Base-by-base conservation (phyloP, 2,329 filamentous ascomycete species). In the Elsinoe australis region DNA sequence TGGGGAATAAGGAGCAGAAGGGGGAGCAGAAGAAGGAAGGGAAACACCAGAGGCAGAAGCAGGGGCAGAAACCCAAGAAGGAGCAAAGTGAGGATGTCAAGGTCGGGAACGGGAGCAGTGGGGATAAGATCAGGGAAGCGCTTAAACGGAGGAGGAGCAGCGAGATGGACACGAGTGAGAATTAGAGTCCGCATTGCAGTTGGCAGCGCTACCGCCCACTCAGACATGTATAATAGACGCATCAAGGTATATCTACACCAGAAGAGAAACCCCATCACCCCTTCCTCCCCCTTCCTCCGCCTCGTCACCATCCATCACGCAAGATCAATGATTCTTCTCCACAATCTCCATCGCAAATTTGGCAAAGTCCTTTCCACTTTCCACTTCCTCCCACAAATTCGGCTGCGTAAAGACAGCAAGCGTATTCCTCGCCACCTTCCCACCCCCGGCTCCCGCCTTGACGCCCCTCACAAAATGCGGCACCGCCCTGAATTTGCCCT, bases 371-470 rank as follows among this genome's bases (percentile, higher is more conserved):
- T 80, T 72, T 29, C 77, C 74, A 57, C 79, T 73, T 60, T 90
- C 85, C 10, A 90, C 83, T 67, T 80, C 76, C 57, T 89, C 85
- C 57, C 78, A 85, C 52, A 96, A 66, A 69, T 95, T 95, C 18
- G 92, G 92, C 34, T 98, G 92, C 51, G 90, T 98, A 61, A 96
- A 98, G 7, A 96, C 88, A 0, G 92, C 92, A 56, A 98, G 68
- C 7, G 92, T 98, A 68, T 96, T 96, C 52, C 71, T 61, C 9
- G 71, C 71, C 24, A 73, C 67, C 46, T 63, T 65, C 4, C 52
- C 64, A 4, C 66, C 63, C 51, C 65, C 59, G 65, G 58, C 68
- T 35, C 72, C 75, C 1, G 76, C 71, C 54, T 77, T 74, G 3
- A 84, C 81, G 0, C 89, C 90, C 55, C 83, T 76, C 6, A 98